These are phyloP conservation scores for Leptodontidium sp. DNA, from an alignment of 2,329 filamentous ascomycete species.

Conservation along the genomic window DNA sequence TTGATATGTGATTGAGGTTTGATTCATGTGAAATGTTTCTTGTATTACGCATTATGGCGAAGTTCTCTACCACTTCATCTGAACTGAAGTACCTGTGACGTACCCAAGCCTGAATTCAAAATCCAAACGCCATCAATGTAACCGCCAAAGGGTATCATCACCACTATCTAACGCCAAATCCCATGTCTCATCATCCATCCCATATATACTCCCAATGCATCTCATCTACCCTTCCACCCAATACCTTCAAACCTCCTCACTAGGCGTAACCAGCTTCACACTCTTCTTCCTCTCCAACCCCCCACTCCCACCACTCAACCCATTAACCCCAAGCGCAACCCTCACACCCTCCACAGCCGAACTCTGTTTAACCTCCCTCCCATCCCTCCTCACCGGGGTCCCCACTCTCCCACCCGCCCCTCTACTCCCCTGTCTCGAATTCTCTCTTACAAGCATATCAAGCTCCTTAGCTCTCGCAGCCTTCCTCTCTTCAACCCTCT, in stretches of 20 bases:
- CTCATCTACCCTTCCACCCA: neutral
- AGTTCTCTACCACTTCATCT: neutral
- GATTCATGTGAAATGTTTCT: neutral
- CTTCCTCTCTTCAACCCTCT: slow-evolving; percentile 50
- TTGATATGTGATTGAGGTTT: neutral
- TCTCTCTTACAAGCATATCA: slow-evolving; percentile 44
- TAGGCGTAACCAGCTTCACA: slow-evolving; percentile 63
- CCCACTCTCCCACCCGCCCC: slow-evolving; percentile 31
- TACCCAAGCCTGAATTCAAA: neutral
- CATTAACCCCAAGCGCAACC: slow-evolving; percentile 54
- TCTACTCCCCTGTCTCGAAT: slow-evolving; percentile 32
- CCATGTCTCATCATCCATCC: neutral
- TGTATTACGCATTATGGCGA: neutral
- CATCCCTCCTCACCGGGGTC: slow-evolving; percentile 55
- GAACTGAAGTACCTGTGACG: neutral
- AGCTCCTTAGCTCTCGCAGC: slow-evolving; percentile 55
- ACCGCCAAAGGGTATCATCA: slow-evolving; percentile 22
- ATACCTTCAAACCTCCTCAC: slow-evolving; percentile 36
- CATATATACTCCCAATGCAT: slow-evolving; percentile 10
- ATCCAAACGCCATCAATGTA: slow-evolving; percentile 12
- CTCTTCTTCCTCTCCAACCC: slow-evolving; percentile 68
- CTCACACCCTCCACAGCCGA: slow-evolving; percentile 67
- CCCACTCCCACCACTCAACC: slow-evolving; percentile 35
- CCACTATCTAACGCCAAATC: slow-evolving; percentile 21
- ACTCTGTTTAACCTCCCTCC: slow-evolving; percentile 64